phyloP scores from a whole-genome alignment of 768 basidiomycete genomes.

The Kwoniella sp. region DNA sequence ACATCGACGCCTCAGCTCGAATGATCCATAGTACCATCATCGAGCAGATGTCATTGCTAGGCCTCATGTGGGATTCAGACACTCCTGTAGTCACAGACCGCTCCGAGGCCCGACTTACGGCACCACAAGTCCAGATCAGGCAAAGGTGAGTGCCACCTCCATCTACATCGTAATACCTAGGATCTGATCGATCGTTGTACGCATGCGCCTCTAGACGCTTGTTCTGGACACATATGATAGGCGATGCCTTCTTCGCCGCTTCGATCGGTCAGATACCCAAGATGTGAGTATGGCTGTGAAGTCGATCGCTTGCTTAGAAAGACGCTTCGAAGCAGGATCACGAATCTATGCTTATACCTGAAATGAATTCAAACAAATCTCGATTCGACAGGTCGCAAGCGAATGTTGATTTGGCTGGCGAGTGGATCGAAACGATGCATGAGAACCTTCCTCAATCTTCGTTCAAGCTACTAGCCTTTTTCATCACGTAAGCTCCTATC shows the following conservation, averaged over 20 bases:
- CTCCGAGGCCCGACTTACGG: slow-evolving; percentile 17
- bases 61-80: slow-evolving; percentile 34
- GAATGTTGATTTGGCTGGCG: slow-evolving; percentile 27
- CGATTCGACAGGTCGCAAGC: slow-evolving; percentile 20
- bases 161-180: not conserved
- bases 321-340: too few species aligned
- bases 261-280: slow-evolving; percentile 27
- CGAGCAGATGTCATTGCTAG: slow-evolving; percentile 38
- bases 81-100: slow-evolving; percentile 25
- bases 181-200: not conserved
- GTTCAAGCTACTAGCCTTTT: slow-evolving; percentile 32
- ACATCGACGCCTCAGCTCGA: slow-evolving; percentile 18
- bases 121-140: slow-evolving; percentile 29
- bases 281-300: slow-evolving; percentile 29
- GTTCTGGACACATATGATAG: slow-evolving; percentile 33
- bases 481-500: slow-evolving; percentile 21
- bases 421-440: slow-evolving; percentile 29
- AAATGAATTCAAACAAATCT: too few species aligned
- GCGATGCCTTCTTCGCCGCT: slow-evolving; percentile 33
- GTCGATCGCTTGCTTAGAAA: too few species aligned
- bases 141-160: slow-evolving; percentile 24
- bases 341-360: too few species aligned
- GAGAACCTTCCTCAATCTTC: slow-evolving; percentile 25
- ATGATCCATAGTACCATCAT: slow-evolving; percentile 29
- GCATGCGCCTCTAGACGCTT: slow-evolving; percentile 23